Percentiles rank a stretch among this genome's conserved stretches.
These are phyloP conservation scores for Spiraea crenata DNA, from an alignment of 331 rosid species.

Conservation along the genomic window DNA sequence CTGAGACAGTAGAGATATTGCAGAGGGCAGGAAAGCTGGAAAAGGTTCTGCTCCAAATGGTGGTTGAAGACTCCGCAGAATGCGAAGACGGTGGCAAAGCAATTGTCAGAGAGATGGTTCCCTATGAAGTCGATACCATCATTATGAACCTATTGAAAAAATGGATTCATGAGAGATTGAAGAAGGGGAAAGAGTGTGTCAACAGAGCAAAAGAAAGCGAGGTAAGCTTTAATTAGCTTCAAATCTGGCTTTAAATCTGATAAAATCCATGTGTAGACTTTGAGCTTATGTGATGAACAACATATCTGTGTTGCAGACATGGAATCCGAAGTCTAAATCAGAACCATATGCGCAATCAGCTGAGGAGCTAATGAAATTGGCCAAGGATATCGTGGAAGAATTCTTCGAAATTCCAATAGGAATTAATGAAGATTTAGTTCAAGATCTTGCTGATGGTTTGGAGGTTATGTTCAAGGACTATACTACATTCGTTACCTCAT, in stretches of 20 bases:
- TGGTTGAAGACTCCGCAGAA: conserved; percentile 75
- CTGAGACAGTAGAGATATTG: conserved; percentile 58
- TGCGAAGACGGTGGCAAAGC: conserved; percentile 66
- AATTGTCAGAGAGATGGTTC: conserved; percentile 74
- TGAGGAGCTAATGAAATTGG: conserved; percentile 55
- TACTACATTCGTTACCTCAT: conserved; percentile 66
- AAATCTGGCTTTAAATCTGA: background rate
- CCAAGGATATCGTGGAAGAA: conserved; percentile 54
- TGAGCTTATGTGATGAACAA: background rate
- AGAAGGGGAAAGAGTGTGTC: conserved; percentile 48
- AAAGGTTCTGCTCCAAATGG: conserved; percentile 75
- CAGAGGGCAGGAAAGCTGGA: conserved; percentile 76
- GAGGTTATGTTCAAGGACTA: conserved; percentile 64
- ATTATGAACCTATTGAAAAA: conserved; percentile 58
- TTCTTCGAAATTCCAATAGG: conserved; percentile 79
- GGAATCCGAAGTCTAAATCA: conserved; percentile 93
- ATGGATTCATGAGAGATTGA: conserved; percentile 67
- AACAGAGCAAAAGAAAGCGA: conserved; percentile 72
- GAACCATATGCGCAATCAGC: conserved; percentile 81
- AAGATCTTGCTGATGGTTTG: conserved; percentile 70
- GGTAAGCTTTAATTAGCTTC: conserved; percentile 37
- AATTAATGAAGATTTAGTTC: conserved; percentile 65
- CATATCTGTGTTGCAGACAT: conserved; percentile 48
- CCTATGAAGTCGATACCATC: conserved; percentile 75
- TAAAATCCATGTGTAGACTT: background rate